Conservation (phyloP, 1,284 basidiomycete species). For the Ceratobasidium sp. region DNA sequence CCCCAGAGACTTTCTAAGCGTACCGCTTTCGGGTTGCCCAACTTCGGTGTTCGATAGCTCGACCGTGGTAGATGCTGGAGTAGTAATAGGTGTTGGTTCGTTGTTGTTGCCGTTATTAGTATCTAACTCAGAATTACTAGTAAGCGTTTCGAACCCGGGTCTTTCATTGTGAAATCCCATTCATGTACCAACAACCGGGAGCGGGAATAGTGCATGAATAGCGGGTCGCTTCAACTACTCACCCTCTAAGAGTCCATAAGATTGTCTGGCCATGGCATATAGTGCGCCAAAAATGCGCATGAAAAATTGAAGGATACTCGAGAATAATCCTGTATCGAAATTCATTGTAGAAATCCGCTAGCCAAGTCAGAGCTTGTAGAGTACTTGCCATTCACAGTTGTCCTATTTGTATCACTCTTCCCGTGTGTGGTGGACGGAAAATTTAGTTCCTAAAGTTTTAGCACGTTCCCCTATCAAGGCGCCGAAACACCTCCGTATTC, state of each 20-base stretch:
- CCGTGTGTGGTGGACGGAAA: background rate
- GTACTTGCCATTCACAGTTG: background rate
- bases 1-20: background rate
- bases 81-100: background rate
- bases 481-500: background rate
- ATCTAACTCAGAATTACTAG: background rate
- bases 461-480: background rate
- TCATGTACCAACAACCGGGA: too few relatives aligned
- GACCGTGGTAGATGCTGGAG: background rate
- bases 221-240: background rate
- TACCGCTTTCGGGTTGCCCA: background rate
- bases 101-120: background rate
- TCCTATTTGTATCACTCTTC: background rate
- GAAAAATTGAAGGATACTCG: background rate
- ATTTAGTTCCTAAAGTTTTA: background rate
- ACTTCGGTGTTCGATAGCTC: background rate
- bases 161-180: too few relatives aligned
- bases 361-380: background rate
- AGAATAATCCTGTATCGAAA: background rate
- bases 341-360: background rate
- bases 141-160: background rate
- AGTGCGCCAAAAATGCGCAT: background rate
- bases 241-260: background rate
- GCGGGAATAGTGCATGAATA: background rate
- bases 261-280: background rate